phyloP scores from a whole-genome alignment of 345 rosid genomes.

The Heritiera littoralis region DNA sequence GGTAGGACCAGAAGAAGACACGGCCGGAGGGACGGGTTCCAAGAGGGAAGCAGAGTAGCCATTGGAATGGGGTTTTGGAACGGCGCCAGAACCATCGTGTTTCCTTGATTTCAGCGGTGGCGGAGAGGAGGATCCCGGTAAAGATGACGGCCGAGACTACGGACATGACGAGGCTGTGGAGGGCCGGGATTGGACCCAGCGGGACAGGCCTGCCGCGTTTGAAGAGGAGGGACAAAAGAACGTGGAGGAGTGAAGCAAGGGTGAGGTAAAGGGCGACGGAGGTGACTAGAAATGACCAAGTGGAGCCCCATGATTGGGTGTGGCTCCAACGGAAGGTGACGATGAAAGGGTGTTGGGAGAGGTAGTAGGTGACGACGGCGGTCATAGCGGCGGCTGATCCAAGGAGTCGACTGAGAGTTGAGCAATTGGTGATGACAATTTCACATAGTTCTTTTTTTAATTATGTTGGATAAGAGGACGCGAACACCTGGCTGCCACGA shows the following conservation, averaged over 20 bases:
- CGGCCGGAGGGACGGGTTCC: constrained; percentile 96
- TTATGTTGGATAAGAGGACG: not conserved
- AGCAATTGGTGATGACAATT: not conserved
- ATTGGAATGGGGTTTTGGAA: constrained; percentile 68
- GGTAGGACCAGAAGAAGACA: constrained; percentile 95
- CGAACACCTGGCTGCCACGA: not conserved
- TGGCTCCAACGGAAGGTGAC: constrained; percentile 84
- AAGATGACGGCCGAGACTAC: constrained; percentile 64
- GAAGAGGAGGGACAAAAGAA: constrained; percentile 42
- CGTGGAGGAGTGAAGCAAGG: constrained; percentile 42
- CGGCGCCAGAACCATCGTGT: constrained; percentile 86
- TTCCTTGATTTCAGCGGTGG: constrained; percentile 78
- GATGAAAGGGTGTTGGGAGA: constrained; percentile 77
- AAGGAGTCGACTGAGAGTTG: not conserved
- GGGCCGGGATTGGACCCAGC: constrained; percentile 70
- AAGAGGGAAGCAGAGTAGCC: constrained; percentile 92
- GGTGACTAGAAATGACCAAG: constrained; percentile 77
- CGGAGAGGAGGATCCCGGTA: constrained; percentile 75
- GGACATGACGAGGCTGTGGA: constrained; percentile 77
- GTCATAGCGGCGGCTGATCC: constrained; percentile 13
- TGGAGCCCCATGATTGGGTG: constrained; percentile 80
- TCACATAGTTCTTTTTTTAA: not conserved
- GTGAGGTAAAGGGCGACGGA: constrained; percentile 59
- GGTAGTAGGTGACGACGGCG: constrained; percentile 49
- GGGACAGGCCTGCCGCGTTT: constrained; percentile 47